phyloP scores from a whole-genome alignment of 1,139 yeast genomes.

The Kurtzmaniella quercitrusa region DNA sequence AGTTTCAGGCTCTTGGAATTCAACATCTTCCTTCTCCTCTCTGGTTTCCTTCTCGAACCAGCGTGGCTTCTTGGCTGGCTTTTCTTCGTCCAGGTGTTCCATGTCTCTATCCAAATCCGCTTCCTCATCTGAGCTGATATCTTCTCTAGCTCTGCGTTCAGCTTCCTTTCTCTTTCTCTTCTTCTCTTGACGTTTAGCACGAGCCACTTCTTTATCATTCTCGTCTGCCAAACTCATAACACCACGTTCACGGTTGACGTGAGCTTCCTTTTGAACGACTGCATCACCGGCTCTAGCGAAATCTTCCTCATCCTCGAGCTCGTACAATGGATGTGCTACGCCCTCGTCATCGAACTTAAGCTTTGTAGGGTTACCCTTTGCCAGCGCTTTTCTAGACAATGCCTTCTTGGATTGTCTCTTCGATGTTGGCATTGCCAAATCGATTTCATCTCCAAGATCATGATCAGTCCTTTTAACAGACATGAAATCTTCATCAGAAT shows the following conservation, averaged over 20 bases:
- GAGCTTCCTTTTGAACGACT: conserved; percentile 59
- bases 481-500: conserved; percentile 64
- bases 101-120: conserved; percentile 49
- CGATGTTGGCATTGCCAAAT: conserved; percentile 59
- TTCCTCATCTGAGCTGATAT: conserved; percentile 29
- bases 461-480: conserved; percentile 76
- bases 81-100: conserved; percentile 36
- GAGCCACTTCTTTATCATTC: conserved; percentile 79
- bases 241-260: conserved; percentile 60
- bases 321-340: conserved; percentile 82
- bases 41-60: conserved; percentile 46
- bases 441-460: conserved; percentile 60
- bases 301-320: conserved; percentile 85
- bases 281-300: conserved; percentile 79
- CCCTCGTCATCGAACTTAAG: conserved; percentile 94
- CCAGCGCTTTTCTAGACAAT: conserved; percentile 76
- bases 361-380: conserved; percentile 71
- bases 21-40: conserved; percentile 44
- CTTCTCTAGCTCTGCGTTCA: conserved; percentile 52
- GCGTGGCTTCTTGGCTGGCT: conserved; percentile 51
- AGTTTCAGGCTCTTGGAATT: conserved; percentile 83
- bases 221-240: conserved; percentile 69
- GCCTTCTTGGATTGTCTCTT: conserved; percentile 89
- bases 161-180: conserved; percentile 83
- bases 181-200: conserved; percentile 79